Conservation (phyloP, 2,329 filamentous ascomycete genomes). For the Podosphaera fusca region DNA sequence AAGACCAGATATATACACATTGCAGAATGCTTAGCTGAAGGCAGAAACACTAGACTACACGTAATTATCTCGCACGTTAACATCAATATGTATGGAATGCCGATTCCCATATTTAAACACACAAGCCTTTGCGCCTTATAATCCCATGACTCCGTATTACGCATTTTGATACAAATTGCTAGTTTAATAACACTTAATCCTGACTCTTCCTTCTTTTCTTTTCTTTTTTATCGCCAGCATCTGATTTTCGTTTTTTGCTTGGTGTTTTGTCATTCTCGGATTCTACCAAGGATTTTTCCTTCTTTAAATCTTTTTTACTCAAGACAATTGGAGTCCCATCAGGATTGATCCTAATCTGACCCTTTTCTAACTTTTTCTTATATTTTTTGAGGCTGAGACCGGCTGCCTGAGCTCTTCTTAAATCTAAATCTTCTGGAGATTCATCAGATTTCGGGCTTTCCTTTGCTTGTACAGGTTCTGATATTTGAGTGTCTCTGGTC, state of each 20-base stretch:
- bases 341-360: conserved; percentile 42
- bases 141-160: too few relatives aligned
- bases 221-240: conserved; percentile 31
- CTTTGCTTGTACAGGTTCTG: conserved; percentile 11
- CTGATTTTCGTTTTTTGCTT: conserved; percentile 50
- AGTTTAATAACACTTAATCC: conserved; percentile 1
- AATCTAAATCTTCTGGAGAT: conserved; percentile 20
- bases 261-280: conserved; percentile 4
- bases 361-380: conserved; percentile 54
- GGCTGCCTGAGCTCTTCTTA: conserved; percentile 35
- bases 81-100: too few relatives aligned
- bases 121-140: too few relatives aligned
- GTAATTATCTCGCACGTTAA: too few relatives aligned
- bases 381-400: conserved; percentile 55
- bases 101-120: too few relatives aligned
- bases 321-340: conserved; percentile 43
- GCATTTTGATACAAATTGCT: too few relatives aligned
- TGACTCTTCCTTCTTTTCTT: conserved; percentile 33
- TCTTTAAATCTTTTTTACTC: conserved; percentile 43
- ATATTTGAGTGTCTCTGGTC: not conserved
- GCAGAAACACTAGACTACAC: too few relatives aligned
- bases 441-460: conserved; percentile 8
- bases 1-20: too few relatives aligned
- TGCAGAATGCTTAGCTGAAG: too few relatives aligned
- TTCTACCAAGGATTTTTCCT: conserved; percentile 23